phyloP scores from a whole-genome alignment of 805 yeast species.

The Lipomyces sp. region DNA sequence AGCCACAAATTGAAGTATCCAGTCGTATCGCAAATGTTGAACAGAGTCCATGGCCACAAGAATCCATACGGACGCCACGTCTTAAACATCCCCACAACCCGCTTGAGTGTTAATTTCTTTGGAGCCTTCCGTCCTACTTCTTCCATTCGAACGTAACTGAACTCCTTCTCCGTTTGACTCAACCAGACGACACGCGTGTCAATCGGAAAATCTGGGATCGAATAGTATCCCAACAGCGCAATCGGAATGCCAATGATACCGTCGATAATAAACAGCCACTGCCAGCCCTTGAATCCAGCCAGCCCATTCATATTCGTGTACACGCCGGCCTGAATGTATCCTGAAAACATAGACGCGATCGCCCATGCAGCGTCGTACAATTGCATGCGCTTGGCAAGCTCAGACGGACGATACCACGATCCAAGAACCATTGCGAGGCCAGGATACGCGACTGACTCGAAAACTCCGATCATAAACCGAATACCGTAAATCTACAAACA shows the following conservation, averaged over 20 bases:
- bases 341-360: conserved; percentile 59
- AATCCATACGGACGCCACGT: conserved; percentile 27
- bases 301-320: conserved; percentile 48
- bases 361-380: conserved; percentile 61
- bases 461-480: conserved; percentile 20
- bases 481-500: conserved; percentile 27
- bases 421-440: conserved; percentile 37
- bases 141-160: conserved; percentile 26
- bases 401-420: conserved; percentile 53
- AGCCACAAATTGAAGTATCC: conserved; percentile 38
- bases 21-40: conserved; percentile 24
- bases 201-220: conserved; percentile 63
- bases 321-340: conserved; percentile 60
- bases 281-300: conserved; percentile 62
- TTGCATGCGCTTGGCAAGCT: conserved; percentile 58
- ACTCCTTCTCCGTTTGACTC: conserved; percentile 36
- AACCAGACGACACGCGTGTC: conserved; percentile 49
- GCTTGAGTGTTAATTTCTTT: conserved; percentile 15
- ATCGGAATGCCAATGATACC: conserved; percentile 26
- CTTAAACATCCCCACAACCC: conserved; percentile 4
- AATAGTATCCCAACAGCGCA: conserved; percentile 31
- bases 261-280: conserved; percentile 35
- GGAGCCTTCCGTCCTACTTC: conserved; percentile 24
- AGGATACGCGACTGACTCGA: conserved; percentile 63
- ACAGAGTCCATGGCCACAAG: conserved; percentile 21